A percentile compares a stretch with the other conserved stretches of the same genome.
These are phyloP conservation scores for Trichomonas tenax DNA, from an alignment of 208 protist genomes.

Conservation along the genomic window DNA sequence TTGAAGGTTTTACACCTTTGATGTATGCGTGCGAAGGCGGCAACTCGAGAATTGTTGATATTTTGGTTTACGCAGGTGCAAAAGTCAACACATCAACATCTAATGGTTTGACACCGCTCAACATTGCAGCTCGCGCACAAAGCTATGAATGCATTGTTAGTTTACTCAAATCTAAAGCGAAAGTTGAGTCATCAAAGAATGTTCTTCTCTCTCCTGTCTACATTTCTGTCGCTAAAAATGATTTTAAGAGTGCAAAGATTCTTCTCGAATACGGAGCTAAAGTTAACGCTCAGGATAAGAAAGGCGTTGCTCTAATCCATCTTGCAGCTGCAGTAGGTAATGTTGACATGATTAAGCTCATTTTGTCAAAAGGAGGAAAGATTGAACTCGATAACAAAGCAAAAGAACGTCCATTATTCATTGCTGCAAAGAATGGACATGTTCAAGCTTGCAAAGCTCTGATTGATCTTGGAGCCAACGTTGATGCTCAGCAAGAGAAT, in stretches of 20 bases:
- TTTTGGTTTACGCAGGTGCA: not conserved
- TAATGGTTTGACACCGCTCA: not conserved
- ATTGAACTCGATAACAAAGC: not conserved
- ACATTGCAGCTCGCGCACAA: not conserved
- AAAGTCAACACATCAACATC: not conserved
- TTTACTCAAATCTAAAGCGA: not conserved
- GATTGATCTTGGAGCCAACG: not conserved
- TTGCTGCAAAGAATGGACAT: not conserved
- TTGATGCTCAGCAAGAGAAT: not conserved
- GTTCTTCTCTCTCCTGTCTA: not conserved
- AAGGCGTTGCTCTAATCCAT: not conserved
- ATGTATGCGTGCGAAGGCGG: not conserved
- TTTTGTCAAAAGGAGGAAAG: not conserved
- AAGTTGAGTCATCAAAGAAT: not conserved
- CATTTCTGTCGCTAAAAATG: not conserved
- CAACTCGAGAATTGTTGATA: not conserved
- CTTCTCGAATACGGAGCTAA: not conserved
- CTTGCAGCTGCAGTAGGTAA: not conserved
- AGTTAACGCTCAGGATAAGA: not conserved
- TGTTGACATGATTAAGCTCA: not conserved
- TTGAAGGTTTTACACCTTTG: not conserved
- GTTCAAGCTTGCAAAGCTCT: not conserved
- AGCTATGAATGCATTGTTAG: not conserved
- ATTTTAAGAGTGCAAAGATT: not conserved
- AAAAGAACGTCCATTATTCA: not conserved